These are phyloP conservation scores for Leishmania arabica DNA, from an alignment of 208 protist genomes.

Conservation along the genomic window DNA sequence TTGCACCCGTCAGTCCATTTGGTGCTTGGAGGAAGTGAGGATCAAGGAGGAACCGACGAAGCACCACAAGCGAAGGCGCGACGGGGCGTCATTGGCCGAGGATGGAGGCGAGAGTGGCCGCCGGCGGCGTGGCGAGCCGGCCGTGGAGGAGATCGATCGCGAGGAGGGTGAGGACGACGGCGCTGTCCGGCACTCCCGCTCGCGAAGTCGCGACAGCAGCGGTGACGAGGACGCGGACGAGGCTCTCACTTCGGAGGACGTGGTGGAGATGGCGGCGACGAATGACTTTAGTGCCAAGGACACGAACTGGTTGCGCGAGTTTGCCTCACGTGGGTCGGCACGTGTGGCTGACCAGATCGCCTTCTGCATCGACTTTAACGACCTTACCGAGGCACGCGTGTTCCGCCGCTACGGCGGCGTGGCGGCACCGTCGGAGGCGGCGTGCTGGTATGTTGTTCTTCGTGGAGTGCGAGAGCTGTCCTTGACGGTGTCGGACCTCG, in stretches of 20 bases:
- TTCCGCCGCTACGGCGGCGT: slow-evolving; percentile 35
- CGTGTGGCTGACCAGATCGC: slow-evolving; percentile 44
- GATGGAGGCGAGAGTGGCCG: background rate
- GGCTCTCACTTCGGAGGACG: slow-evolving; percentile 64
- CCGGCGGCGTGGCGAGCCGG: slow-evolving; percentile 1
- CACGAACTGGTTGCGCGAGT: slow-evolving; percentile 72
- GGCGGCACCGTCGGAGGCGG: background rate
- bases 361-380: slow-evolving; percentile 80
- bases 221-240: slow-evolving; percentile 40
- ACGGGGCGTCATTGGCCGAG: slow-evolving; percentile 11
- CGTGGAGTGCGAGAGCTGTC: slow-evolving; percentile 30
- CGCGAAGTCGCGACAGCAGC: background rate
- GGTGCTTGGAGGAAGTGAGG: slow-evolving; percentile 56
- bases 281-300: slow-evolving; percentile 78
- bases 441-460: slow-evolving; percentile 43
- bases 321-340: slow-evolving; percentile 36
- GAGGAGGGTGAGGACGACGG: slow-evolving; percentile 13
- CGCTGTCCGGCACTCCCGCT: background rate
- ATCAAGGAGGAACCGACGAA: background rate
- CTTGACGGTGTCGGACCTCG: slow-evolving; percentile 28
- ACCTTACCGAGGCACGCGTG: slow-evolving; percentile 56
- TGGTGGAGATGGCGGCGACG: slow-evolving; percentile 75
- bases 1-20: slow-evolving; percentile 74
- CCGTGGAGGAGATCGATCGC: slow-evolving; percentile 32
- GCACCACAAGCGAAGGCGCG: slow-evolving; percentile 13